Evolutionary conservation across 228 moss, liverwort and hornwort species (phyloP), one percentile per base, ranked within the genome.

Genomic region (Sphagnum magellanicum): DNA sequence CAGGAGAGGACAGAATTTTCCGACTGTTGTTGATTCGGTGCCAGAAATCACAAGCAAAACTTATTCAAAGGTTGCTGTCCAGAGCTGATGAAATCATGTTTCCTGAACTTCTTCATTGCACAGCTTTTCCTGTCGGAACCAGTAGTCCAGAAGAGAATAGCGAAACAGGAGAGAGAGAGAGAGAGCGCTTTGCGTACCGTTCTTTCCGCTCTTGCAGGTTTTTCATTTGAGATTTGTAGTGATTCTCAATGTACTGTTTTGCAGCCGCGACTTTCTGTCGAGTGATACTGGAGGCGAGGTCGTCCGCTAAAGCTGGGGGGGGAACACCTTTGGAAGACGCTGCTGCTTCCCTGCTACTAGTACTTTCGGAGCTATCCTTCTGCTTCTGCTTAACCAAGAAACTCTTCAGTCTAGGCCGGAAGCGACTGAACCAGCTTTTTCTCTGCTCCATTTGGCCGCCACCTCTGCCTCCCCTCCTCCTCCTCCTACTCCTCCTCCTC

Each of bases 151-250:
- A 32, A 32, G 3, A 32, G 32, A 32, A 32, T 32, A 32, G 32
- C 32, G 32, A 32, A 32, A 32, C 32, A 32, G 32, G 50, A 5
- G 50, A 9, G 32, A 32, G 6, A 53, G 32, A 13, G 57, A 53
- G 32, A 6, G 46, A 63, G 49, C 32, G 55, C 10, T 59, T 15
- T 52, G 71, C 68, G 70, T 79, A 95, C 95, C 95, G 85, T 79
- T 84, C 82, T 83, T 95, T 92, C 69, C 95, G 92, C 89, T 95
- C 95, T 52, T 95, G 92, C 70, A 95, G 69, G 79, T 91, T 96
- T 70, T 96, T 96, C 96, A 96, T 96, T 68, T 96, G 96, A 5
- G 96, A 85, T 72, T 96, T 96, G 83, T 96, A 96, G 72, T 96
- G 96, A 74, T 91, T 96, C 77, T 96, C 96, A 58, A 96, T 96